These are phyloP conservation scores for Diaporthe nobilis DNA, from an alignment of 2,329 filamentous ascomycete genomes.

Conservation along the genomic window DNA sequence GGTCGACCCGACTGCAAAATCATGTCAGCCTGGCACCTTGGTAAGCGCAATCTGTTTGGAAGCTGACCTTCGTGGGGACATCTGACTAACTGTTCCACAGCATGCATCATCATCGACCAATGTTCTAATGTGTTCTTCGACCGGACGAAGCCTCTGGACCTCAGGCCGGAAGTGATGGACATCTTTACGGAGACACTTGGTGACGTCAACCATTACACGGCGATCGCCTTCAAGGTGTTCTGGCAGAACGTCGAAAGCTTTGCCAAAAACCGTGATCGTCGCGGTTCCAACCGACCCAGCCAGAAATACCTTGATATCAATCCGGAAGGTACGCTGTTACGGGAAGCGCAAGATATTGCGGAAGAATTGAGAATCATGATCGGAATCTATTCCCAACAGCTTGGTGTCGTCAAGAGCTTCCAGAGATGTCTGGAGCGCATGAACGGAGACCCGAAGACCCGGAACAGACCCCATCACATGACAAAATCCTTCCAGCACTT, in stretches of 20 bases:
- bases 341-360: slow-evolving; percentile 36
- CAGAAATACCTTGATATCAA: slow-evolving; percentile 31
- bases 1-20: not conserved
- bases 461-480: no score
- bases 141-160: slow-evolving; percentile 32
- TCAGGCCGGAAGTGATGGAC: slow-evolving; percentile 37
- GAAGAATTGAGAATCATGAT: slow-evolving; percentile 37
- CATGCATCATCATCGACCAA: slow-evolving; percentile 39
- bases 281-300: not conserved
- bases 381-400: slow-evolving; percentile 32
- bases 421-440: slow-evolving; percentile 8
- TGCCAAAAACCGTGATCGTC: not conserved
- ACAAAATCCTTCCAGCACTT: no score
- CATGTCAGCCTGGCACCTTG: slow-evolving; percentile 36
- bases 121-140: slow-evolving; percentile 41
- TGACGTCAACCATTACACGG: not conserved
- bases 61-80: no score
- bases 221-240: slow-evolving; percentile 5
- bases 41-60: no score
- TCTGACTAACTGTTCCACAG: no score
- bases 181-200: slow-evolving; percentile 31
- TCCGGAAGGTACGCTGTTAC: slow-evolving; percentile 20
- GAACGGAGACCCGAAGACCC: no score
- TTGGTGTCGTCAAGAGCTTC: slow-evolving; percentile 25
- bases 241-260: slow-evolving; percentile 8